phyloP scores from a whole-genome alignment of 164 flowering plant genomes.

The Vitis vinifera region ASM3070453v1 NC_081812.1:11156501-11157000 shows the following conservation, averaged over 20 bases:
- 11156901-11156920: not conserved
- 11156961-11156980: not conserved
- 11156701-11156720: not conserved
- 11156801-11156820: conserved; percentile 89
- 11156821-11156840: conserved; percentile 74
- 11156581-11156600: too few relatives aligned
- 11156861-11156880: conserved; percentile 60
- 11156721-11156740: not conserved
- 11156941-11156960: not conserved
- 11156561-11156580: too few relatives aligned
- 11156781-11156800: conserved; percentile 88
- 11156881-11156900: conserved; percentile 8
- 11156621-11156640: too few relatives aligned
- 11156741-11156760: conserved; percentile 6
- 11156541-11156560: too few relatives aligned
- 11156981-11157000: not conserved
- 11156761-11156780: conserved; percentile 81
- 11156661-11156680: too few relatives aligned
- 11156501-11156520: too few relatives aligned
- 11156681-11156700: not conserved
- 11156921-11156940: not conserved
- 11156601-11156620: too few relatives aligned
- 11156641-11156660: too few relatives aligned
- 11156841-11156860: conserved; percentile 68
- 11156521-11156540: too few relatives aligned